These are phyloP conservation scores for Mimosa bimucronata DNA, from an alignment of 306 rosid species.

Conservation along the genomic window DNA sequence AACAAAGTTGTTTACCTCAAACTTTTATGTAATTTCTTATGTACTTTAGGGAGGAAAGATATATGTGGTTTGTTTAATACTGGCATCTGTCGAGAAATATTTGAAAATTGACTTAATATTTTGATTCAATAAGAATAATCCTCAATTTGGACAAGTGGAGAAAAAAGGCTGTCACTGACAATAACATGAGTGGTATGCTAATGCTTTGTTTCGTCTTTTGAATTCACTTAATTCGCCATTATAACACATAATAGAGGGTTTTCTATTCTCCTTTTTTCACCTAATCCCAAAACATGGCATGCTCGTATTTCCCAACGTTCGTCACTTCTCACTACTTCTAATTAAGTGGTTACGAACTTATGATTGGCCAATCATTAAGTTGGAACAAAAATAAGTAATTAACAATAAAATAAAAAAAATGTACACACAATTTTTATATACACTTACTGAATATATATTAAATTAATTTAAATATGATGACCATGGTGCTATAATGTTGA, in stretches of 20 bases:
- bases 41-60: not conserved
- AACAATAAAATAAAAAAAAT: too few relatives aligned
- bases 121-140: not conserved
- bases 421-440: too few relatives aligned
- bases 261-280: not conserved
- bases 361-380: not conserved
- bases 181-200: slow-evolving; percentile 58
- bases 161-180: slow-evolving; percentile 50
- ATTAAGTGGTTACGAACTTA: not conserved
- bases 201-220: slow-evolving; percentile 35
- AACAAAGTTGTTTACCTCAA: not conserved
- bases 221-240: slow-evolving; percentile 21
- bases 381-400: too few relatives aligned
- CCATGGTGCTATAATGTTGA: not conserved
- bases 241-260: not conserved
- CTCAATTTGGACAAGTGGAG: slow-evolving; percentile 38
- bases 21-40: not conserved
- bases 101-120: slow-evolving; percentile 5
- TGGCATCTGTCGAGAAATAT: not conserved
- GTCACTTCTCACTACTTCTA: slow-evolving; percentile 17
- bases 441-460: not conserved
- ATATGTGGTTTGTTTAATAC: not conserved
- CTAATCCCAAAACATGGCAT: slow-evolving; percentile 27
- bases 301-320: slow-evolving; percentile 39
- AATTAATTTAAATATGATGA: too few relatives aligned